A percentile compares a stretch with the other conserved stretches of the same genome.
phyloP scores from a whole-genome alignment of 225 moss, liverwort and hornwort species.

The Polytrichum commune region DNA sequence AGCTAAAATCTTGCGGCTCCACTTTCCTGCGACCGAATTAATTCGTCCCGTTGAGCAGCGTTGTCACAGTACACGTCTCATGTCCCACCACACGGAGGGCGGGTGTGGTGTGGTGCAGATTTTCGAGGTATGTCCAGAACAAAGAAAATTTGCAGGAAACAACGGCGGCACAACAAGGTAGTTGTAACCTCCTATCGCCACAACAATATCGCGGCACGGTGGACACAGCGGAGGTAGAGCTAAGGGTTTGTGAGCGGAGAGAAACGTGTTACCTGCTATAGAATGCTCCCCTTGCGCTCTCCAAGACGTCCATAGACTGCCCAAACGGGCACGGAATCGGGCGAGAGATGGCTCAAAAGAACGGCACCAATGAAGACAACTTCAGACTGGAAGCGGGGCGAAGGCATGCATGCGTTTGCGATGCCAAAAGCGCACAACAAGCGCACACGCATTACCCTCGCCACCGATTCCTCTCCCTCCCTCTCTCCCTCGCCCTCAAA shows the following conservation, averaged over 20 bases:
- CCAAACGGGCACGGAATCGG: neutral
- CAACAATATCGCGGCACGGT: neutral
- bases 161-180: neutral
- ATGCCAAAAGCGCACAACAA: slow-evolving; percentile 1
- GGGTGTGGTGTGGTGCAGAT: no score
- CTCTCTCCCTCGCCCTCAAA: neutral
- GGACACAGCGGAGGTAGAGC: neutral
- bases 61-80: no score
- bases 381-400: neutral
- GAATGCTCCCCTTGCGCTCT: no score
- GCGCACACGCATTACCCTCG: slow-evolving; percentile 5
- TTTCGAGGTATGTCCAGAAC: no score
- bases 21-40: no score
- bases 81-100: no score
- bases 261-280: no score
- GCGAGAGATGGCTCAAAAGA: neutral
- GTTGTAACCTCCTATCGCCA: neutral
- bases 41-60: no score
- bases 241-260: no score
- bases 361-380: neutral
- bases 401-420: neutral
- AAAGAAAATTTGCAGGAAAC: neutral
- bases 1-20: no score
- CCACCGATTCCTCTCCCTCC: neutral
- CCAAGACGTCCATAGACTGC: neutral